Evolutionary conservation across 2,329 filamentous ascomycete species (phyloP).

Genomic region (Trichoderma polysporum): DNA sequence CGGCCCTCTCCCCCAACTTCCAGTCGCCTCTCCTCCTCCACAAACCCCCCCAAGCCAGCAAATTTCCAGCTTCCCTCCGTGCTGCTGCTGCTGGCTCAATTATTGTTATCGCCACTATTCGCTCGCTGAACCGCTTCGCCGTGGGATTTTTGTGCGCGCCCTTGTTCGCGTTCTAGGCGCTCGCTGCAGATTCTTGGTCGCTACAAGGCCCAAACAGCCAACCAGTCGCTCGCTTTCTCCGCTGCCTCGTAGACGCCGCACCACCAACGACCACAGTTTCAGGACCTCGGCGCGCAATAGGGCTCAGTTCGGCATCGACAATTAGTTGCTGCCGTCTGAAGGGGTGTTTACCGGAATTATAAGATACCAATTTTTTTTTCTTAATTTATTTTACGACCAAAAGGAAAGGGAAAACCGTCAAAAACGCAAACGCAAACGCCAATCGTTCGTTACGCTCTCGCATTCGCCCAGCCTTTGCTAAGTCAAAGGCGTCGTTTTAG

Average conservation of each 20-base stretch:
- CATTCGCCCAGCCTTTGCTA: not conserved
- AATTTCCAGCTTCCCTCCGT: not conserved
- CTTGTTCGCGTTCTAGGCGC: not conserved
- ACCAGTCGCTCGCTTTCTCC: constrained; percentile 19
- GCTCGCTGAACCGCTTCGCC: constrained; percentile 1
- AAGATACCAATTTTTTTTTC: not conserved
- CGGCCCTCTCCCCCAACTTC: constrained; percentile 12
- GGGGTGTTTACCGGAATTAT: not conserved
- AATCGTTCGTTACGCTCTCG: not conserved
- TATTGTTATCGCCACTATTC: not conserved
- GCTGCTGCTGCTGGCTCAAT: constrained; percentile 15
- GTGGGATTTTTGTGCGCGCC: not conserved
- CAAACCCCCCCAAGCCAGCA: constrained; percentile 5
- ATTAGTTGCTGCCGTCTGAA: not conserved
- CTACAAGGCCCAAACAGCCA: not conserved
- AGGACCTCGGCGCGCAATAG: constrained; percentile 2
- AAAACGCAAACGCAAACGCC: not conserved
- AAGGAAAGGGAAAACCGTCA: not conserved
- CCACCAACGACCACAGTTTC: not conserved
- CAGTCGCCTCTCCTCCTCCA: constrained; percentile 7
- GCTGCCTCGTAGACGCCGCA: constrained; percentile 12
- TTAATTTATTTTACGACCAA: not conserved
- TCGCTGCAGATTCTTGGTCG: constrained; percentile 10
- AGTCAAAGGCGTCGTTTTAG: not conserved
- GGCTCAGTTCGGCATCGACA: not conserved